Conservation (phyloP, 306 rosid genomes). For the Echinosophora koreensis region DNA sequence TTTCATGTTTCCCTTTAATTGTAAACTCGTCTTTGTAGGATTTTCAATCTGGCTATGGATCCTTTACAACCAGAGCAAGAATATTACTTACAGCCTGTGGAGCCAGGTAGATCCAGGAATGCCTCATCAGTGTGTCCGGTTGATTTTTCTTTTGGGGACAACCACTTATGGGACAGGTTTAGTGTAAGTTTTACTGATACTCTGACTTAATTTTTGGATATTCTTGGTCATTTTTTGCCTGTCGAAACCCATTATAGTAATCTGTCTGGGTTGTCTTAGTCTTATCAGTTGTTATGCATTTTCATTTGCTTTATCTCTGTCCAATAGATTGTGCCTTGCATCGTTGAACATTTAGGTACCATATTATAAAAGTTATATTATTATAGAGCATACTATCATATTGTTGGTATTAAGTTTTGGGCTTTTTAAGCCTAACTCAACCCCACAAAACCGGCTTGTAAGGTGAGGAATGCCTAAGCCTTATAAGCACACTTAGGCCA, state of each 20-base stretch:
- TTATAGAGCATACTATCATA: not conserved
- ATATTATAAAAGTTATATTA: slow-evolving; percentile 19
- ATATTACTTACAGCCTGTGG: slow-evolving; percentile 86
- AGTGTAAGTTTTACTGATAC: slow-evolving; percentile 70
- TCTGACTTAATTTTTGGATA: slow-evolving; percentile 24
- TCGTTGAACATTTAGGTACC: not conserved
- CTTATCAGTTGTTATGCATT: slow-evolving; percentile 2
- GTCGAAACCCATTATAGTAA: not conserved
- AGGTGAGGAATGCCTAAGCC: too few species aligned
- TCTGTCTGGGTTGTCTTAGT: slow-evolving; percentile 1
- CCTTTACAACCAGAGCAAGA: slow-evolving; percentile 92
- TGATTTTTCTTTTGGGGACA: slow-evolving; percentile 94
- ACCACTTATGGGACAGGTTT: slow-evolving; percentile 95
- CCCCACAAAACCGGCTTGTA: too few species aligned
- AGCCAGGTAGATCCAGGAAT: slow-evolving; percentile 76
- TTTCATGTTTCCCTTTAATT: slow-evolving; percentile 20
- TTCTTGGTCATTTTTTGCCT: slow-evolving; percentile 27
- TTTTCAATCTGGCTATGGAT: slow-evolving; percentile 85
- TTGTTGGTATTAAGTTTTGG: not conserved
- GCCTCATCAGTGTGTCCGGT: slow-evolving; percentile 92
- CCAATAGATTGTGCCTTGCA: slow-evolving; percentile 1
- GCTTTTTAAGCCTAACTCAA: too few species aligned
- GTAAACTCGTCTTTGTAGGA: slow-evolving; percentile 62
- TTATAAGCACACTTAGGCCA: too few species aligned
- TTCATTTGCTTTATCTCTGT: slow-evolving; percentile 19